phyloP scores from a whole-genome alignment of 2,329 filamentous ascomycete species.

The Epichloe uncinata region DNA sequence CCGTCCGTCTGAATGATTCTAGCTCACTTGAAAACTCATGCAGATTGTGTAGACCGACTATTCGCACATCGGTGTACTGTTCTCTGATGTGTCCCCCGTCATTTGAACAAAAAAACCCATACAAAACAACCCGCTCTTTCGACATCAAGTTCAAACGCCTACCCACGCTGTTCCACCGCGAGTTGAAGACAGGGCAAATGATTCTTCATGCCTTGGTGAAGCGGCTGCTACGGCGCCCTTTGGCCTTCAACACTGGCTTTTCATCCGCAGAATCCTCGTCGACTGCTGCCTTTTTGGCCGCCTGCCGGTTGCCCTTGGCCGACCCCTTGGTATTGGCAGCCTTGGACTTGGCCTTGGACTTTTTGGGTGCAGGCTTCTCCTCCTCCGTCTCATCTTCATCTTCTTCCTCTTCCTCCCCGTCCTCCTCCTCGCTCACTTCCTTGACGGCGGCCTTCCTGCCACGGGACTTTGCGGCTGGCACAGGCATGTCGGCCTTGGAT shows the following conservation, averaged over 20 bases:
- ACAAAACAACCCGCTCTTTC: not conserved
- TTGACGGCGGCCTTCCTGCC: constrained; percentile 1
- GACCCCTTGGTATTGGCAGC: not conserved
- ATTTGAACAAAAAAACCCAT: not conserved
- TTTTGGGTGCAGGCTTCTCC: constrained; percentile 2
- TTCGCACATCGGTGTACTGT: too few relatives aligned
- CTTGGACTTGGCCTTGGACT: constrained; percentile 3
- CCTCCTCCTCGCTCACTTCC: constrained; percentile 9
- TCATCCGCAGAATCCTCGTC: constrained; percentile 5
- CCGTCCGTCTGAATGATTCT: too few relatives aligned
- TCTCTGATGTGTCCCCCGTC: not conserved
- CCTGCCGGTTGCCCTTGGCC: constrained; percentile 1
- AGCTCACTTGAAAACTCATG: too few relatives aligned
- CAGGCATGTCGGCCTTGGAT: constrained; percentile 11
- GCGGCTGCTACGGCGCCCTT: constrained; percentile 9
- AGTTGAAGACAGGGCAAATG: not conserved
- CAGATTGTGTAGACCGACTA: too few relatives aligned
- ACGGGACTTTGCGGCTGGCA: not conserved
- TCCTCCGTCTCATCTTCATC: not conserved
- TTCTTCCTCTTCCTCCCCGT: constrained; percentile 5
- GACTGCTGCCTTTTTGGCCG: constrained; percentile 3
- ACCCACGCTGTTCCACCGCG: not conserved
- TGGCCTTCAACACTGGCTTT: constrained; percentile 17
- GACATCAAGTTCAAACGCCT: not conserved
- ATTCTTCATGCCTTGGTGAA: constrained; percentile 12